phyloP scores from a whole-genome alignment of 192 early-diverging fungal species.

The Phycomyces blakesleeanus region DNA sequence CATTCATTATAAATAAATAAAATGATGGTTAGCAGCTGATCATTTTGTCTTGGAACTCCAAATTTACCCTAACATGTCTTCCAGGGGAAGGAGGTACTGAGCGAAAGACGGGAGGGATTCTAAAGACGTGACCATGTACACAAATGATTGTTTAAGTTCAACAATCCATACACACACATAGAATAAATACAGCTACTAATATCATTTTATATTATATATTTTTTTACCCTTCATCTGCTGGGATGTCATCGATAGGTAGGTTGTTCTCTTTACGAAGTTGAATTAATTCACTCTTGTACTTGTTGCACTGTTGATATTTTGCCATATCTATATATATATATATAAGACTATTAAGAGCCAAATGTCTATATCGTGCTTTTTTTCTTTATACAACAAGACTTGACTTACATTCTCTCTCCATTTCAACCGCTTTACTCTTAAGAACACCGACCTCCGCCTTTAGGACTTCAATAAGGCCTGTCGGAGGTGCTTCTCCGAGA shows the following conservation, averaged over 20 bases:
- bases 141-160: too few relatives aligned
- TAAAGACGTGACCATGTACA: too few relatives aligned
- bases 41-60: neutral
- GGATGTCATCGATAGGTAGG: conserved; percentile 25
- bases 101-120: conserved; percentile 26
- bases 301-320: conserved; percentile 25
- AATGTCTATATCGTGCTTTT: neutral
- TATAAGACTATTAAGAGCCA: neutral
- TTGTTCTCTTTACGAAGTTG: conserved; percentile 24
- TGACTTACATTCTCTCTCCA: conserved; percentile 41
- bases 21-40: too few relatives aligned
- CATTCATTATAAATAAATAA: neutral
- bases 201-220: neutral
- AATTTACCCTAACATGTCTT: conserved; percentile 22
- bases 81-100: conserved; percentile 29
- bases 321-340: conserved; percentile 4
- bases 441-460: conserved; percentile 24
- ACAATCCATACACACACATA: too few relatives aligned
- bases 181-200: too few relatives aligned
- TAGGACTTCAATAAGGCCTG: conserved; percentile 25
- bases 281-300: conserved; percentile 24
- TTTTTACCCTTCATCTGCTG: conserved; percentile 26
- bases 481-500: conserved; percentile 9
- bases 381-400: too few relatives aligned
- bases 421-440: conserved; percentile 25